phyloP scores from a whole-genome alignment of 129 eudicot genomes.

The Tagetes patula region DNA sequence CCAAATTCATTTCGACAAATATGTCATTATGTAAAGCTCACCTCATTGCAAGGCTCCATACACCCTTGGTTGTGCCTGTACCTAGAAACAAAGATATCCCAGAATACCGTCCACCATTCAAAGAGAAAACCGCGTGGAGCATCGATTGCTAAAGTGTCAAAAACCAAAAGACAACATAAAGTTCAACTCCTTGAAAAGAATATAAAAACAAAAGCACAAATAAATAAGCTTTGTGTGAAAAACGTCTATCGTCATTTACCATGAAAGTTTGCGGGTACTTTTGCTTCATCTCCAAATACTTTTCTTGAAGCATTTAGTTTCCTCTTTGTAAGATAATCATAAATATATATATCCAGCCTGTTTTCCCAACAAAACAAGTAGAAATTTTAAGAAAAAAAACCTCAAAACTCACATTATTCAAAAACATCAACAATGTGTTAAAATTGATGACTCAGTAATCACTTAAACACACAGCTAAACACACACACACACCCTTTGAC shows the following conservation, averaged over 20 bases:
- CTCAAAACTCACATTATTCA: not conserved
- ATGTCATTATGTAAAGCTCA: slow-evolving; percentile 16
- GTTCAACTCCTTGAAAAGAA: not conserved
- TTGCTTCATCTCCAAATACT: slow-evolving; percentile 61
- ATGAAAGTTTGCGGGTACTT: slow-evolving; percentile 43
- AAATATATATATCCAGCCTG: slow-evolving; percentile 73
- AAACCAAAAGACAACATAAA: slow-evolving; percentile 10
- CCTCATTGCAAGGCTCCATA: slow-evolving; percentile 44
- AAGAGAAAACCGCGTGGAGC: slow-evolving; percentile 64
- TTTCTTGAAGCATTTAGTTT: slow-evolving; percentile 39
- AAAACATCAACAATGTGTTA: not conserved
- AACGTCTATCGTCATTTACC: slow-evolving; percentile 36
- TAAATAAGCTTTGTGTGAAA: slow-evolving; percentile 10
- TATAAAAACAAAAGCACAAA: not conserved
- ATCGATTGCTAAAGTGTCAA: slow-evolving; percentile 52
- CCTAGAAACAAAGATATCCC: slow-evolving; percentile 64
- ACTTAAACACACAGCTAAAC: too few species aligned
- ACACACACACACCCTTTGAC: too few species aligned
- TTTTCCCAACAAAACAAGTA: slow-evolving; percentile 25
- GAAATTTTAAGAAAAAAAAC: not conserved
- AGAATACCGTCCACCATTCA: slow-evolving; percentile 67
- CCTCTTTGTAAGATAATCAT: slow-evolving; percentile 66
- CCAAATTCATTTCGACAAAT: not conserved
- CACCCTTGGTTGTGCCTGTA: slow-evolving; percentile 41
- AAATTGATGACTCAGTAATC: too few species aligned